A percentile compares a stretch with the other conserved stretches of the same genome.
These are phyloP conservation scores for Daldinia loculata DNA, from an alignment of 495 filamentous ascomycete species.

Conservation along the genomic window DNA sequence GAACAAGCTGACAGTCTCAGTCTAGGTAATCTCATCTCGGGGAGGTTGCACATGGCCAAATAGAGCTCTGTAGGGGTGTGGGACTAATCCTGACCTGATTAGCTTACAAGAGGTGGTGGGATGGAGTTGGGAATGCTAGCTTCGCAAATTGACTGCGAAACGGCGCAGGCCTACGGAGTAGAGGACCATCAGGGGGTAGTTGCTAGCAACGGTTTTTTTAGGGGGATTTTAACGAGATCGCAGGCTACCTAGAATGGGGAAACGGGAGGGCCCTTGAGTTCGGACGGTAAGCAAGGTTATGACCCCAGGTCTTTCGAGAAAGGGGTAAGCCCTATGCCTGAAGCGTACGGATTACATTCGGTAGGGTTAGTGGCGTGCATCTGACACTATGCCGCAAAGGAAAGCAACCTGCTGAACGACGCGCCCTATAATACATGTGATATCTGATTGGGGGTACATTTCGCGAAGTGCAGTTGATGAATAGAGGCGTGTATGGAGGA, in stretches of 20 bases:
- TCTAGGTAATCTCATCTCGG: constrained; percentile 35
- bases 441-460: constrained; percentile 36
- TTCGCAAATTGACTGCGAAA: constrained; percentile 11
- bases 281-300: constrained; percentile 36
- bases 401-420: constrained; percentile 6
- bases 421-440: constrained; percentile 9
- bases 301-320: constrained; percentile 29
- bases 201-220: constrained; percentile 16
- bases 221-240: constrained; percentile 27
- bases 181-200: constrained; percentile 17
- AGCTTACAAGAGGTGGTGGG: constrained; percentile 9
- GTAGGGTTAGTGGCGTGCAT: constrained; percentile 28
- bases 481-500: constrained; percentile 29
- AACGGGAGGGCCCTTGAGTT: constrained; percentile 35
- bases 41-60: constrained; percentile 21
- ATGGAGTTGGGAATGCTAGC: background rate
- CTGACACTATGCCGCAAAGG: constrained; percentile 30
- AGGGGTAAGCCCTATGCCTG: constrained; percentile 39
- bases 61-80: constrained; percentile 11
- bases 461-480: constrained; percentile 24
- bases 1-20: constrained; percentile 17
- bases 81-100: constrained; percentile 24
- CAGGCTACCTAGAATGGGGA: constrained; percentile 21
- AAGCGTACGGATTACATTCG: constrained; percentile 28
- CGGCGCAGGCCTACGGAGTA: background rate